Evolutionary conservation across 345 rosid species (phyloP), one percentile per base, ranked within the genome.

Genomic region (Gossypium bickii): DNA sequence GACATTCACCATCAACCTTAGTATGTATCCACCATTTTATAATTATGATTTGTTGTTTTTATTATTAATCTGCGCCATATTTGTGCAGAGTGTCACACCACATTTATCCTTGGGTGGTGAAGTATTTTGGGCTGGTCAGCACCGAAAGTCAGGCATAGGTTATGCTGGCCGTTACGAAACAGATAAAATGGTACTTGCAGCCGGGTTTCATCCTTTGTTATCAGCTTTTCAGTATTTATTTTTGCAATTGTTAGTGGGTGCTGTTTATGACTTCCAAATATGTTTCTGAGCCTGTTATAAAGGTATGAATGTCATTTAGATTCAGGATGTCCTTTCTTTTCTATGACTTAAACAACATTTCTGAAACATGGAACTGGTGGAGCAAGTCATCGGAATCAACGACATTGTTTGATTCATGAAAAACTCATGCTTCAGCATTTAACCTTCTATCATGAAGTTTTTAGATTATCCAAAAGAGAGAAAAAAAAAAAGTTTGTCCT

Each of bases 121-220:
- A 85, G 87, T 87, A 73, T 92, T 94, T 78, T 94, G 97, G 98
- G 92, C 96, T 67, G 98, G 98, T 85, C 95, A 86, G 76, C 98
- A 90, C 80, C 85, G 93, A 41, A 94, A 91, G 85, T 94, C 98
- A 2, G 98, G 98, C 57, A 67, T 92, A 74, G 98, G 98, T 77
- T 94, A 92, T 82, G 98, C 96, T 81, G 98, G 87, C 67, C 88
- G 98, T 72, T 92, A 89, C 71, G 97, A 87, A 79, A 91, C 88
- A 3, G 97, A 94, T 34, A 34, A 92, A 83, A 91, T 95, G 99
- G 98, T 94, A 89, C 58, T 73, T 68, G 57, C 17, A 9, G 62
- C 64, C 43, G 63, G 70, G 66, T 58, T 76, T 60, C 59, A 27
- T 58, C 55, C 55, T 72, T 15, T 58, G 47, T 72, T 3, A 58